Evolutionary conservation across 1,284 basidiomycete genomes (phyloP), one percentile per base, ranked within the genome.

Genomic region (Moniliophthora roreri): DNA sequence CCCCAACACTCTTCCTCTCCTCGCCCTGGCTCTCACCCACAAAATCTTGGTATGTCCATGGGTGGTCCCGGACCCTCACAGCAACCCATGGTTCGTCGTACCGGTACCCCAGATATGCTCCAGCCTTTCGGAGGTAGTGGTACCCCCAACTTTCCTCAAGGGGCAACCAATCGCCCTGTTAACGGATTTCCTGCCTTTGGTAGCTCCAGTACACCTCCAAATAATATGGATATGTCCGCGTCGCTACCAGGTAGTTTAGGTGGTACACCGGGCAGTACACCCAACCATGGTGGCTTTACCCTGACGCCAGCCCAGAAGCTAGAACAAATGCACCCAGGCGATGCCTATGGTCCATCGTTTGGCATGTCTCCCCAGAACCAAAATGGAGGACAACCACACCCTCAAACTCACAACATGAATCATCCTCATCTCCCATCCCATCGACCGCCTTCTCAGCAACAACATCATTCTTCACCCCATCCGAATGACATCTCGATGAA

Each of bases 231-330:
- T 47, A 68, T 74, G 55, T 62, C 74, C 3, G 74, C 67, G 51
- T 51, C 70, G 49, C 71, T 75, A 56, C 58, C 70, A 37, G 56
- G 67, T 13, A 59, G 60, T 28, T 60, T 68, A 35, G 63, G 61
- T 28, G 51, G 51, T 21, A 62, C 63, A 20, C 66, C 73, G 23
- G 60, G 62, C 16, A 62, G 65, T 11, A 62, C 68, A 18, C 60
- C 69, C 3, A 74, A 65, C 48, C 75, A 77, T 21, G 37, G 70
- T 7, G 62, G 67, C 10, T 80, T 83, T 53, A 75, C 75, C 15
- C 62, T 74, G 18, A 85, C 84, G 2, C 82, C 85, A 7, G 81
- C 83, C 6, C 84, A 87, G 60, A 76, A 79, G 48, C 73, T 78
- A 53, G 76, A 78, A 48, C 69, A 75, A 51, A 80, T 83, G 74